Base-by-base conservation (phyloP, 2,329 filamentous ascomycete species). In the Teratosphaeria viscida region DNA sequence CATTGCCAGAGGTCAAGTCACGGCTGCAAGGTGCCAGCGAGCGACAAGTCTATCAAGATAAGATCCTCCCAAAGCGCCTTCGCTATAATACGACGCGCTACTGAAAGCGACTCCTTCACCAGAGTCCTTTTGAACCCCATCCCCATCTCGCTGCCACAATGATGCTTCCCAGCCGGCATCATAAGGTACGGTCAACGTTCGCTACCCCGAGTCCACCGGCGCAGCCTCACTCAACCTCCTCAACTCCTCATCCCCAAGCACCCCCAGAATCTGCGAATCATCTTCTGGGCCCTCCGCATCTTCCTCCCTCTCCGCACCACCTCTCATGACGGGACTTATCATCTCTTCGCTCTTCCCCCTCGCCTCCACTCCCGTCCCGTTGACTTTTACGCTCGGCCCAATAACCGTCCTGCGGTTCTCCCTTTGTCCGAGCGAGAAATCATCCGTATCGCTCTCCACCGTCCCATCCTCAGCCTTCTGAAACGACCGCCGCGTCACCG, bases 351-450 rank as follows among this genome's bases (percentile, higher is more conserved):
- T 19, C 54, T n/a, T 12, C 26, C 16, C n/a, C 32, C 26, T 23
- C 57, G 34, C 26, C 53, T 54, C 53, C 27, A 7, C 16, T 19
- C 34, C 53, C 3, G 6, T 54, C 3, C 27, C 5, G 27, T 54
- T 54, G 53, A 54, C 53, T 16, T 34, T 16, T 11, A 54, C 11
- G n/a, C 37, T 56, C 49, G 64, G 63, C 14, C 59, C 64, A 60
- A 66, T 63, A 14, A 66, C 57, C 54, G 64, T 66, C 5, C 54
- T 43, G 56, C 64, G 58, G 34, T 65, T 58, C 7, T 61, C 59
- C 60, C 54, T 55, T 5, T 60, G 37, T 16, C 58, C 58, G 6
- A 58, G 47, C 27, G 57, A 52, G 29, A 26, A 57, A 52, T 61
- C 60, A 37, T 62, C 57, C 10, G 27, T 57, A 55, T 62, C 62